Evolutionary conservation across 257 asterid genomes (phyloP).

Genomic region (Henckelia pumila): DNA sequence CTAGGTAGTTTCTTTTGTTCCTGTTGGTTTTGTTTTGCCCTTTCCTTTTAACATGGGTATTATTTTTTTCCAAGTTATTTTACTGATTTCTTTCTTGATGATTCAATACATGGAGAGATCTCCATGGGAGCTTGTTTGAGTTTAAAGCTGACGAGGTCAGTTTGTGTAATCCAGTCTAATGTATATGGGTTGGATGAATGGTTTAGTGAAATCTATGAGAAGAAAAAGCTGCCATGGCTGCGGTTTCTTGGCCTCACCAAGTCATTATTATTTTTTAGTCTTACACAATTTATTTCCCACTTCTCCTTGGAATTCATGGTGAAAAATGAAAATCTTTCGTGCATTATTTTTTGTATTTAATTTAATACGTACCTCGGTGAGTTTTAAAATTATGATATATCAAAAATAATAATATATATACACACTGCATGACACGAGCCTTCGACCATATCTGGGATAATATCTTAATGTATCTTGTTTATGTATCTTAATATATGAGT

Average conservation of each 20-base stretch:
- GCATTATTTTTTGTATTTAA: too few species aligned
- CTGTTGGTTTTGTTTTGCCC: not conserved
- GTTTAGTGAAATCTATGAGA: too few species aligned
- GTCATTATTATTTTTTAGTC: not conserved
- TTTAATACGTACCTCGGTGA: too few species aligned
- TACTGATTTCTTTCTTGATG: not conserved
- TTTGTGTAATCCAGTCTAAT: not conserved
- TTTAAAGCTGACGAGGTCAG: not conserved
- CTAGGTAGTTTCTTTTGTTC: conserved; percentile 26
- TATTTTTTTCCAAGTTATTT: not conserved
- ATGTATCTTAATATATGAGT: too few species aligned
- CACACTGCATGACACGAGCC: too few species aligned
- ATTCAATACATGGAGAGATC: not conserved
- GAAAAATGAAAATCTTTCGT: not conserved
- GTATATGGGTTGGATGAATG: too few species aligned
- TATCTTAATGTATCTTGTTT: too few species aligned
- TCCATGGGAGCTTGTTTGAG: not conserved
- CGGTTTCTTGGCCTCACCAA: not conserved
- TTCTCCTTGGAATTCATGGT: not conserved
- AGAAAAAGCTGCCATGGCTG: not conserved
- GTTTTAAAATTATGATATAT: too few species aligned
- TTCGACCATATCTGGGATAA: too few species aligned
- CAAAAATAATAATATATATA: too few species aligned
- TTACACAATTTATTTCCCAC: too few species aligned
- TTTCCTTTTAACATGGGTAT: not conserved